phyloP scores from a whole-genome alignment of 179 eudicot species.

The Kewa caespitosa region DNA sequence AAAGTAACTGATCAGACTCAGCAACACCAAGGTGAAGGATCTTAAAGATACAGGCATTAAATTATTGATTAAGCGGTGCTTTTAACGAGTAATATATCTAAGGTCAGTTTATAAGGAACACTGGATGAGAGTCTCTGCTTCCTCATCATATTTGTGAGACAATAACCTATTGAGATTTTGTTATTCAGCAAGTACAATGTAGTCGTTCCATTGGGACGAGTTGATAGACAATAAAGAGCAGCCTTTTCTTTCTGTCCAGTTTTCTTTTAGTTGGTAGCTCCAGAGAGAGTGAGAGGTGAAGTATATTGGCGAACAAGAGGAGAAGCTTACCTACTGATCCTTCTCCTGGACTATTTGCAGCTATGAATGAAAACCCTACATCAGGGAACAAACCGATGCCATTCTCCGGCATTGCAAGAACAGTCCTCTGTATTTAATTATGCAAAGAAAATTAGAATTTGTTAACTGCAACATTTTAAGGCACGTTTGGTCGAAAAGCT shows the following conservation, averaged over 20 bases:
- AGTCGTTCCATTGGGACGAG: too few species aligned
- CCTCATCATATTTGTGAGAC: too few species aligned
- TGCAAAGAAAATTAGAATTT: slow-evolving; percentile 7
- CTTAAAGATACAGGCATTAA: not conserved
- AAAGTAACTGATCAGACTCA: too few species aligned
- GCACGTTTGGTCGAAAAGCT: not conserved
- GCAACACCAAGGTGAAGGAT: not conserved
- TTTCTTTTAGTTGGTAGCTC: too few species aligned
- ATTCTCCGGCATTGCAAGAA: slow-evolving; percentile 98
- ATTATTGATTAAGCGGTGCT: not conserved
- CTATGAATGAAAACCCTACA: slow-evolving; percentile 92
- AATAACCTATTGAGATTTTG: too few species aligned
- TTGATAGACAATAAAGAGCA: too few species aligned
- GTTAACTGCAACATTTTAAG: not conserved
- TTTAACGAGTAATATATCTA: not conserved
- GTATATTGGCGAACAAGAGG: not conserved
- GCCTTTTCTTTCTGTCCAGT: too few species aligned
- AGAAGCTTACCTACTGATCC: slow-evolving; percentile 71
- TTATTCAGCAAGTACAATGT: too few species aligned
- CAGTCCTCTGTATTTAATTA: slow-evolving; percentile 58
- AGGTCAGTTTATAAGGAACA: too few species aligned
- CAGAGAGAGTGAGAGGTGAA: not conserved
- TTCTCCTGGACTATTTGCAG: slow-evolving; percentile 89
- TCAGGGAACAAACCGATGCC: slow-evolving; percentile 97
- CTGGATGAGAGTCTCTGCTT: too few species aligned